Base-by-base conservation (phyloP, 306 rosid species). In the Ziziphus jujuba region DNA sequence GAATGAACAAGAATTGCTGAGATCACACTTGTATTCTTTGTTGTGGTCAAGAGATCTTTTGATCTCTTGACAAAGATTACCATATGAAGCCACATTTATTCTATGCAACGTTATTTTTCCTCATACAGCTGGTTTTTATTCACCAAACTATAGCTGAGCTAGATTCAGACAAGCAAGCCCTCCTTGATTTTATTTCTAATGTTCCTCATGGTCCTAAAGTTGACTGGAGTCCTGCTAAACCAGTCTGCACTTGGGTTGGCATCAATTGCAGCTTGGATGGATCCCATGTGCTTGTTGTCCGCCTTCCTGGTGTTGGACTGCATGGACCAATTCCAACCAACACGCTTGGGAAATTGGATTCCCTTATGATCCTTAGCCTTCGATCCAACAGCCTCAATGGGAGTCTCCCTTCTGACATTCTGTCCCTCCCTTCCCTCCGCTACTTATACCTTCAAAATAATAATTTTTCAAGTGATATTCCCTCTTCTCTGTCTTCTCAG, bases 241-340 rank as follows among this genome's bases (percentile, higher is more conserved):
- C 90, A 15, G 64, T 89, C 13, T 89, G 96, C 77, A 70, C 88
- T 52, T 89, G 96, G 96, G 75, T 73, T 28, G 96, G 96, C 75
- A 65, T 89, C 69, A 79, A 43, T 25, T 89, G 96, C 77, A 84
- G n/a, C 31, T 56, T 31, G 23, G 58, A 81, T 49, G 81, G 56
- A 40, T 67, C 85, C 0, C 82, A 78, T 54, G 96, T 89, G 56
- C 10, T 59, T 56, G 72, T 84, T 13, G 36, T 89, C 36, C 69
- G 92, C 72, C 91, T 89, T 31, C 93, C 98, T 0, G 98, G 84
- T 19, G 75, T 66, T 56, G 91, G 96, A 52, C 61, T 89, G 16
- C 61, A 49, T 22, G 98, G 98, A 68, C 82, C 80, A 28, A 61
- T 92, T 45, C 96, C 92, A 0, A 25, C 75, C 69, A 79, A 84